Base-by-base conservation (phyloP, 306 rosid species). In the Vachellia collinsii region DNA sequence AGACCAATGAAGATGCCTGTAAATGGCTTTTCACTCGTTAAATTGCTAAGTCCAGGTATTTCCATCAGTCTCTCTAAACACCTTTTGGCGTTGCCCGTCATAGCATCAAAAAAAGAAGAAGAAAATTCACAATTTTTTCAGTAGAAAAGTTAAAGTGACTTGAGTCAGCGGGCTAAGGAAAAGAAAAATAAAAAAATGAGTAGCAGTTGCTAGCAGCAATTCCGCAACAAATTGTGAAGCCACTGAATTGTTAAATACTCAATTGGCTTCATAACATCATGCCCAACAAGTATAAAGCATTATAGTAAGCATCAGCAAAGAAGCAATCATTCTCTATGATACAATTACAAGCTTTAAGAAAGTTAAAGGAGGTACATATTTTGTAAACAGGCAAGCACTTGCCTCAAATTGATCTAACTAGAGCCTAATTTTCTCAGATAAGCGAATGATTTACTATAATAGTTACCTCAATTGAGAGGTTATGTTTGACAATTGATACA, bases 81-180 rank as follows among this genome's bases (percentile, higher is more conserved):
- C 98, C 98, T 89, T 94, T 92, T 3, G 98, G 97, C 38, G 98
- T 94, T 81, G 97, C 98, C 77, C 98, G 97, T 94, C 34, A 29
- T 29, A 29, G 2, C 34, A 83, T 76, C 70, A 83, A 42, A 77
- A 75, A 83, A 74, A 75, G 36, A 69, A 71, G 0, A 11, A 13
- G 17, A 39, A n/a, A 59, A 72, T 36, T 20, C 48, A 29, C 47
- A 29, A 29, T 29, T 29, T 29, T 29, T 47, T 41, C 41, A 77
- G 75, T 22, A 74, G 70, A 82, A 70, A 50, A 77, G 69, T 76
- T 63, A 72, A 46, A 3, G 0, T 38, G 41, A 17, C 41, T 23
- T 37, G 53, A 62, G 76, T 69, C 36, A 72, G 37, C 77, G 36
- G 0, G 46, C 75, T 63, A 68, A 59, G 73, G 76, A 73, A 47